Conservation (phyloP, 169 alveolate species). For the Eimeria praecox region DNA sequence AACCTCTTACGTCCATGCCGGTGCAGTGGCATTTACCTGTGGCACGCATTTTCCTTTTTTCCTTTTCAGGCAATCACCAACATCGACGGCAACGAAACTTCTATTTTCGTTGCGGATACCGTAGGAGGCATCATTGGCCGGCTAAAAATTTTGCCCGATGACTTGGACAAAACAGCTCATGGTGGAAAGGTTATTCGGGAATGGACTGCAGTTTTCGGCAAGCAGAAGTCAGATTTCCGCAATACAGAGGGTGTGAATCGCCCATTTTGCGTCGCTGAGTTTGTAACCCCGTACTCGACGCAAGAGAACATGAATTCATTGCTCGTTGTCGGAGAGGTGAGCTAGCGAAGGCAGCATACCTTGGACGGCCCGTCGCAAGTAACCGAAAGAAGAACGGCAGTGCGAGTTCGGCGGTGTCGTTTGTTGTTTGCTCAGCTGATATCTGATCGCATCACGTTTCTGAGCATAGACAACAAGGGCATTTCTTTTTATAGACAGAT, state of each 20-base stretch:
- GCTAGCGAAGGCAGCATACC: neutral
- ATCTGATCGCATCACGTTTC: constrained; percentile 75
- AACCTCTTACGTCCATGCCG: neutral
- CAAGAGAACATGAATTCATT: constrained; percentile 39
- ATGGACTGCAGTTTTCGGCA: constrained; percentile 76
- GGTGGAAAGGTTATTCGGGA: constrained; percentile 38
- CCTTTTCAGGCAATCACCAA: constrained; percentile 34
- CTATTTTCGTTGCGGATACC: constrained; percentile 50
- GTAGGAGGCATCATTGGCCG: constrained; percentile 64
- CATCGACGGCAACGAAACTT: constrained; percentile 55
- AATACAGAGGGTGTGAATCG: constrained; percentile 67
- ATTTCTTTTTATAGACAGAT: constrained; percentile 72
- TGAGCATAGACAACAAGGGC: constrained; percentile 29
- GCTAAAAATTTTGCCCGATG: constrained; percentile 47
- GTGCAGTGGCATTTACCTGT: neutral
- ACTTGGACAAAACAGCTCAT: constrained; percentile 1
- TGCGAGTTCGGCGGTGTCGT: neutral
- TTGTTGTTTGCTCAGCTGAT: constrained; percentile 49
- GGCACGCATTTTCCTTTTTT: neutral
- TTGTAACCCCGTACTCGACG: constrained; percentile 48
- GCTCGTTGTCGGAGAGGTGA: constrained; percentile 78
- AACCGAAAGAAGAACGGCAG: neutral
- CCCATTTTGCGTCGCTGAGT: constrained; percentile 70
- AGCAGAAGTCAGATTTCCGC: constrained; percentile 63
- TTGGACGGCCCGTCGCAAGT: neutral